A percentile compares a stretch with the other conserved stretches of the same genome.
Conservation (phyloP, 441 rosid species). For the Codiaeum variegatum region DNA sequence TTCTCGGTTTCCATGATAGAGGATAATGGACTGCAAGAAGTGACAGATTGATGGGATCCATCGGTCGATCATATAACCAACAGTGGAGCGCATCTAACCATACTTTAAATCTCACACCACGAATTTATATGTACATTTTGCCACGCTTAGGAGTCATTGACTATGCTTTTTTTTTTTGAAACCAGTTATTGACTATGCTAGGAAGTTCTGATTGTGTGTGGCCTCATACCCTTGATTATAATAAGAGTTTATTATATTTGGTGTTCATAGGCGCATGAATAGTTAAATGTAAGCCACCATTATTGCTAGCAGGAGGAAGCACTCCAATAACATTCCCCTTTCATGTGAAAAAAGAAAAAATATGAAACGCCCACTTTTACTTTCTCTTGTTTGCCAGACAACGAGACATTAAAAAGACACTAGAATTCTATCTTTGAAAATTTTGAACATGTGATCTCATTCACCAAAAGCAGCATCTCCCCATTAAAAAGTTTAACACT, state of each 20-base stretch:
- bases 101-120: background rate
- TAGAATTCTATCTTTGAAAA: background rate
- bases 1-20: slow-evolving; percentile 14
- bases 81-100: slow-evolving; percentile 23
- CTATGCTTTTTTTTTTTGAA: too few species aligned
- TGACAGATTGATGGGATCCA: slow-evolving; percentile 32
- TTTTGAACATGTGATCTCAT: background rate
- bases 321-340: background rate
- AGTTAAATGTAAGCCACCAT: too few species aligned
- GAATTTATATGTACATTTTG: background rate
- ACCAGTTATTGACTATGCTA: too few species aligned
- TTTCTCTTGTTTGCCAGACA: background rate
- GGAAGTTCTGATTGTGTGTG: background rate
- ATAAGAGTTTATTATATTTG: background rate
- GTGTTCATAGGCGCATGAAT: background rate
- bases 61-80: slow-evolving; percentile 21
- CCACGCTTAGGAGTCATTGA: too few species aligned
- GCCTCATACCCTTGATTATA: background rate
- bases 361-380: background rate
- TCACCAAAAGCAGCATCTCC: background rate
- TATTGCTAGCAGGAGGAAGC: background rate
- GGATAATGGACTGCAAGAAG: slow-evolving; percentile 13
- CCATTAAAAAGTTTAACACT: background rate
- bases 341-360: background rate
- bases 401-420: background rate